Evolutionary conservation across 2,329 filamentous ascomycete species (phyloP), one percentile per base, ranked within the genome.

Genomic region (Beauveria sp.): DNA sequence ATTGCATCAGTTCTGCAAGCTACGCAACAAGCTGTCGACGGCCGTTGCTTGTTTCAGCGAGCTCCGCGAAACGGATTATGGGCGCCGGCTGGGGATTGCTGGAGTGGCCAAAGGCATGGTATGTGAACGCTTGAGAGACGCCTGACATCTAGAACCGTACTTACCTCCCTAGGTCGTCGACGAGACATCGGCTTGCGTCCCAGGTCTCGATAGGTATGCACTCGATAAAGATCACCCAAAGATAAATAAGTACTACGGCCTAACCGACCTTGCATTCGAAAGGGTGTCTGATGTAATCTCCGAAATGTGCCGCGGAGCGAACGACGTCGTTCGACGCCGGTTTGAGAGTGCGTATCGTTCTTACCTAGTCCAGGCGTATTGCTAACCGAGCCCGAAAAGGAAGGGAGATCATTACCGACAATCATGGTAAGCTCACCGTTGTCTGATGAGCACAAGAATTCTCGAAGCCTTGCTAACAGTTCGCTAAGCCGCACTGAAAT

Each of bases 1-100:
- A 40, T 22, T 67, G 10, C 65, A 66, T 40, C 38, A 60, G 5
- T 66, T 68, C 47, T 65, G 63, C 57, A 14, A 10, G 20, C 20
- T 47, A 9, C 42, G 20, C 55, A 24, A 47, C 20, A 47, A 47
- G 24, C 45, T 47, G 45, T 24, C 45, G 8, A 47, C 14, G 24
- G 9, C 22, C 20, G 20, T 47, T 10, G 10, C 45, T 2, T 47
- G 45, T 24, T 47, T 47, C 20, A 14, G 8, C 45, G 45, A 47
- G 45, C 45, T 47, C 45, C 45, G 5, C 20, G 45, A 47, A 47
- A 47, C 45, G 20, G 45, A 47, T 20, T 47, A 47, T 24, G 45
- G 45, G 8, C n/a, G 45, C 2, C 8, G 45, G 45, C 45, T 47
- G 9, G 45, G 45, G 14, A 22, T 47, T 47, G 20, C 45, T 20